Base-by-base conservation (phyloP, 257 asterid species). In the Scutellaria baicalensis region DNA sequence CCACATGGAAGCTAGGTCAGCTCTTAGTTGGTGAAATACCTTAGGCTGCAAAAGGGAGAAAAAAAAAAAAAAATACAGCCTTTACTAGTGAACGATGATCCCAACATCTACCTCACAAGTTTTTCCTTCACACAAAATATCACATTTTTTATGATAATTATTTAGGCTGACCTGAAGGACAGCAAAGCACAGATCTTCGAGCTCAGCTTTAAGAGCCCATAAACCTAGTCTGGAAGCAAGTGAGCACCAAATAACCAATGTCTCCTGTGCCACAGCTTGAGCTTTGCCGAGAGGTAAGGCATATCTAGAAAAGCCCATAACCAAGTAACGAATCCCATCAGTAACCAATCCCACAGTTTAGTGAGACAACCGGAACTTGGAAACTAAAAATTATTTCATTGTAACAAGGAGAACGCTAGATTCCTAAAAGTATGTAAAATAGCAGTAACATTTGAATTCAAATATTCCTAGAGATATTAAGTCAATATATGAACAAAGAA, bases 181-280 rank as follows among this genome's bases (percentile, higher is more conserved):
- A 45, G 96, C 97, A 80, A 93, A 93, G 68, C 97, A 93, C 58
- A 93, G 85, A 80, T 93, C 98, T 86, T 93, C 98, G 66, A 93
- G 96, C 78, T 93, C 98, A 75, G 98, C 96, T 84, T 91, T 93
- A 66, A 91, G 83, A 64, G 98, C 95, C 98, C 98, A 93, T 48
- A 93, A 85, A 61, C 98, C 98, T 72, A 93, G 76, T 75, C 97
- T 86, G 17, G 97, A 93, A 78, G 98, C 96, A 82, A 93, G 97
- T 43, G 97, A 93, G 64, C 98, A 93, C 98, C 98, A 93, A 78
- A 93, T 91, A 70, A 87, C 95, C 81, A 93, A 80, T 31, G 98
- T 87, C 82, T 93, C 98, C 78, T 89, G 89, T 61, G 98, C 98
- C 73, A 93, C 96, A 78, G 97, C 97, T 81, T 87, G 90, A 42